Conservation (phyloP, 2,329 filamentous ascomycete species). For the Fusarium udum region DNA sequence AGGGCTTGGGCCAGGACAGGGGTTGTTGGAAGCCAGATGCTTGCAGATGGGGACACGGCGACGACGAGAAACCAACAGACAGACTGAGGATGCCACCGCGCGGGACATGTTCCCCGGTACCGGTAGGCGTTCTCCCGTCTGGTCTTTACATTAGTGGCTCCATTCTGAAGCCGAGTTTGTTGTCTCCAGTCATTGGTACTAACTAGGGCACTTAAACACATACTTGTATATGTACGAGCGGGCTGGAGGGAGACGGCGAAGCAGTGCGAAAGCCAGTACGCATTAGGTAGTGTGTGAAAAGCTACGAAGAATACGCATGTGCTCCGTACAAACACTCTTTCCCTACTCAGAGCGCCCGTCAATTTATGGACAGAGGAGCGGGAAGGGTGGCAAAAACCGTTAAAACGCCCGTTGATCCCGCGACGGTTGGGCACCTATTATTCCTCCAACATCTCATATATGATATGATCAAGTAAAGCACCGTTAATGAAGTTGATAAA, state of each 20-base stretch:
- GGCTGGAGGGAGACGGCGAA: not conserved
- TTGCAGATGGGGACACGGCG: constrained; percentile 17
- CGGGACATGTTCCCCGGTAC: constrained; percentile 32
- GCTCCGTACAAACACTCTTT: not conserved
- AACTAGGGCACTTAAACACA: not conserved
- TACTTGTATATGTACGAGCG: not conserved
- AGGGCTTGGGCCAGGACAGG: constrained; percentile 16
- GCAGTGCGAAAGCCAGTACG: not conserved
- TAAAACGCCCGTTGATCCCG: constrained; percentile 24
- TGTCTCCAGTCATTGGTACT: not conserved
- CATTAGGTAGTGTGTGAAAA: not conserved
- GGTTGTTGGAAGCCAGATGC: constrained; percentile 13
- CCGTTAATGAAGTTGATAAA: constrained; percentile 2
- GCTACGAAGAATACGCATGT: not conserved
- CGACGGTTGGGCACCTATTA: constrained; percentile 5
- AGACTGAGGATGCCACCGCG: constrained; percentile 9
- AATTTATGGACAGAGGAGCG: not conserved
- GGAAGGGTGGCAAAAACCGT: constrained; percentile 11
- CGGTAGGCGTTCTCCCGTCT: constrained; percentile 19
- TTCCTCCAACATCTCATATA: constrained; percentile 10
- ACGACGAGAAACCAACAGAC: constrained; percentile 15
- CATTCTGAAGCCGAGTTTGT: constrained; percentile 3
- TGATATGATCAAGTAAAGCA: constrained; percentile 21
- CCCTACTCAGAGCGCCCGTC: not conserved
- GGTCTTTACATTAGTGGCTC: constrained; percentile 25